Conservation (phyloP, 108 stramenopile genomes). For the Pseudonitzschia multiseries region DNA sequence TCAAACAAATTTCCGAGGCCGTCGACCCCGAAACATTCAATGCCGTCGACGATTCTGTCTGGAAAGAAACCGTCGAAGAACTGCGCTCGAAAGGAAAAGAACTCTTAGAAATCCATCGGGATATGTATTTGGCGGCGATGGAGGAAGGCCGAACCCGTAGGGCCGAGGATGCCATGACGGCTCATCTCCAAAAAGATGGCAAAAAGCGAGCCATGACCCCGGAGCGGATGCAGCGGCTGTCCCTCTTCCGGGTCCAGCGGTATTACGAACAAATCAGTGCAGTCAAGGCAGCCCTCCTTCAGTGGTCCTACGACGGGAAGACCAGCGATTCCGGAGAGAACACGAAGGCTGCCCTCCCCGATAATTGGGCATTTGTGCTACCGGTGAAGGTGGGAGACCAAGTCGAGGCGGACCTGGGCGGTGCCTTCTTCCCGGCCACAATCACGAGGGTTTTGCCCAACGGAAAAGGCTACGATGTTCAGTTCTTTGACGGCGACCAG, state of each 20-base stretch:
- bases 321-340: neutral
- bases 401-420: conserved; percentile 84
- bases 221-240: conserved; percentile 71
- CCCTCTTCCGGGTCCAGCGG: conserved; percentile 68
- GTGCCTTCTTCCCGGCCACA: conserved; percentile 77
- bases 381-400: conserved; percentile 68
- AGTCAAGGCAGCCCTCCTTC: conserved; percentile 46
- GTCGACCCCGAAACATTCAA: conserved; percentile 50
- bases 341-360: conserved; percentile 34
- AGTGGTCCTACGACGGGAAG: conserved; percentile 54
- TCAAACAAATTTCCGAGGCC: conserved; percentile 31
- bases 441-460: conserved; percentile 43
- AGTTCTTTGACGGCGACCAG: conserved; percentile 81
- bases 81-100: conserved; percentile 58
- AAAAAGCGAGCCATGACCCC: conserved; percentile 47
- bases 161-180: conserved; percentile 71
- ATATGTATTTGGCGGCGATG: conserved; percentile 84
- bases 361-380: conserved; percentile 68
- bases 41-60: conserved; percentile 34
- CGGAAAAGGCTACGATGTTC: conserved; percentile 63
- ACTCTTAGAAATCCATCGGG: conserved; percentile 71
- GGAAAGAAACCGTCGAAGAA: conserved; percentile 62
- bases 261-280: conserved; percentile 66
- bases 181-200: conserved; percentile 48
- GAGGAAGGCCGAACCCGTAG: conserved; percentile 71